Conservation (phyloP, 176 grass and related monocot genomes). For the Zoysia japonica region DNA sequence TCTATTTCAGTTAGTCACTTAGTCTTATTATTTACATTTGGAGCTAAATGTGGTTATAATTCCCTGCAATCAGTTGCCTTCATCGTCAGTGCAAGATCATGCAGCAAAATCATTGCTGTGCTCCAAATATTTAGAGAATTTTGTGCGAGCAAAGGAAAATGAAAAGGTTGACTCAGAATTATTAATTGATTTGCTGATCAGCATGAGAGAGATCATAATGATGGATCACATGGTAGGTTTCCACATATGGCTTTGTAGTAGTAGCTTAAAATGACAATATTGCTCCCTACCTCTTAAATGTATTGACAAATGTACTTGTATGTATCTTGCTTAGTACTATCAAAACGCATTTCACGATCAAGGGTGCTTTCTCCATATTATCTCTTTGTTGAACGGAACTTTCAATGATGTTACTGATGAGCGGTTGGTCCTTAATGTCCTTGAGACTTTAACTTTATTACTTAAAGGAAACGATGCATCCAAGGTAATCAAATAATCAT, state of each 20-base stretch:
- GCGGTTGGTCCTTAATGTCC: conserved; percentile 84
- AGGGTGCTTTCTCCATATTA: conserved; percentile 94
- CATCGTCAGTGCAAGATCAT: conserved; percentile 69
- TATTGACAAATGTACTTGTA: conserved; percentile 32
- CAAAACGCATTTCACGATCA: conserved; percentile 73
- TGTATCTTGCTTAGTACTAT: conserved; percentile 64
- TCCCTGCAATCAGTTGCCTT: conserved; percentile 70
- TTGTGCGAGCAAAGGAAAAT: conserved; percentile 77
- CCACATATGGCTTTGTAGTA: conserved; percentile 10
- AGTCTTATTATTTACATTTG: conserved; percentile 33
- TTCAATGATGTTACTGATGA: conserved; percentile 75
- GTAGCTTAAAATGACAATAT: conserved; percentile 30
- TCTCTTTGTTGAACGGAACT: conserved; percentile 86
- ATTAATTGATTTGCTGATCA: conserved; percentile 78
- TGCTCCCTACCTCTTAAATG: conserved; percentile 24
- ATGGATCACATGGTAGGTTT: conserved; percentile 70
- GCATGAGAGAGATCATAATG: conserved; percentile 89
- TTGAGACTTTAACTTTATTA: conserved; percentile 78
- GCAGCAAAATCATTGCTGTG: conserved; percentile 80
- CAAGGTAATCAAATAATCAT: conserved; percentile 60
- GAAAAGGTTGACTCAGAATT: conserved; percentile 67
- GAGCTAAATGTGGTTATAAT: conserved; percentile 36
- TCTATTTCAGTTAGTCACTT: background rate
- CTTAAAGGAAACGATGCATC: conserved; percentile 76
- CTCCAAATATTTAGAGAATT: conserved; percentile 83